These are phyloP conservation scores for Alternaria sp. DNA, from an alignment of 2,329 filamentous ascomycete genomes.

Conservation along the genomic window DNA sequence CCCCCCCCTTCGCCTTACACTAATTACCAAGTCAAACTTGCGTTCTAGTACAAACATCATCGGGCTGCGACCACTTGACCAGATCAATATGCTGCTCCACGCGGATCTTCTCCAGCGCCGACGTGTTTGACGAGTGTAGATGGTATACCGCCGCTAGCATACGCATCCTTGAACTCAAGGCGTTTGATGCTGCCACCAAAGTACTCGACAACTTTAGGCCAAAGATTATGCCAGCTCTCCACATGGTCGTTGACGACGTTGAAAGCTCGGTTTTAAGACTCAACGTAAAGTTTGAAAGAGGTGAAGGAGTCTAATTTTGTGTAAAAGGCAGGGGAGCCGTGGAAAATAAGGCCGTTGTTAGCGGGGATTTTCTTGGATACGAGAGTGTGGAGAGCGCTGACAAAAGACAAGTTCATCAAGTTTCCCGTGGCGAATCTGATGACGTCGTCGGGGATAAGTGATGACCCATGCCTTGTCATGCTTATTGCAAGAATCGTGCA, in stretches of 20 bases:
- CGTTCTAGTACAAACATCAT: conserved; percentile 56
- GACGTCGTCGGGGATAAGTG: conserved; percentile 59
- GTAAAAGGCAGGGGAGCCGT: conserved; percentile 43
- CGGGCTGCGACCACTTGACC: conserved; percentile 53
- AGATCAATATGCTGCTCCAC: conserved; percentile 55
- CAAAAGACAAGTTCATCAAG: conserved; percentile 49
- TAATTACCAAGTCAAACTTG: conserved; percentile 53
- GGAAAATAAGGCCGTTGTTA: conserved; percentile 31
- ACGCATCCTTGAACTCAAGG: conserved; percentile 30
- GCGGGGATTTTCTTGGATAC: conserved; percentile 37
- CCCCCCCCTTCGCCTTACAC: conserved; percentile 56
- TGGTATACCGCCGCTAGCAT: conserved; percentile 14
- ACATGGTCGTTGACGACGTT: conserved; percentile 56
- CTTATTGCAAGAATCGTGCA: conserved; percentile 45
- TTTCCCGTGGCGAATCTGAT: conserved; percentile 55
- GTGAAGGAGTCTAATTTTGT: conserved; percentile 45
- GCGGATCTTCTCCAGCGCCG: conserved; percentile 27
- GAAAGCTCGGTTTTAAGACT: conserved; percentile 54
- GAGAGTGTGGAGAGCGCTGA: conserved; percentile 42
- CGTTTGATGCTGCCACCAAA: conserved; percentile 50
- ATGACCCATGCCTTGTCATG: conserved; percentile 54
- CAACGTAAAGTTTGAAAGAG: conserved; percentile 33
- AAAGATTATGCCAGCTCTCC: conserved; percentile 55
- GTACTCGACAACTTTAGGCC: conserved; percentile 52
- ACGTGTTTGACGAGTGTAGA: conserved; percentile 23